Percentiles rank a stretch among this genome's conserved stretches.
These are phyloP conservation scores for Hymenoscyphus occultus DNA, from an alignment of 2,329 filamentous ascomycete species.

Conservation along the genomic window DNA sequence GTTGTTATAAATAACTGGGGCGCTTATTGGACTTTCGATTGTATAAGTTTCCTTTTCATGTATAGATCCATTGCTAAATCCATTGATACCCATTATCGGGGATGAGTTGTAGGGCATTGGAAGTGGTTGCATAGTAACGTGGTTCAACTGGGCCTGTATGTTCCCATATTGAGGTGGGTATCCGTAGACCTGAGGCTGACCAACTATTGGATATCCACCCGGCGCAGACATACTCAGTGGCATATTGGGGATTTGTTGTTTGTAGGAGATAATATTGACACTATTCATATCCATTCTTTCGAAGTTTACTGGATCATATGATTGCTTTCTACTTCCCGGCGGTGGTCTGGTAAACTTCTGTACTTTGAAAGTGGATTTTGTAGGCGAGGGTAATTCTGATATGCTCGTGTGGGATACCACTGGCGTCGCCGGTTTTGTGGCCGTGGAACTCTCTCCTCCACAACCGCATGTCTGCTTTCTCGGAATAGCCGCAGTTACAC, in stretches of 20 bases:
- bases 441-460: conserved; percentile 35
- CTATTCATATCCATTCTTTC: conserved; percentile 53
- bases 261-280: conserved; percentile 46
- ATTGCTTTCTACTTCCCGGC: conserved; percentile 42
- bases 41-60: conserved; percentile 21
- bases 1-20: conserved; percentile 20
- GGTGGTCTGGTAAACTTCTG: conserved; percentile 27
- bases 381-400: conserved; percentile 43
- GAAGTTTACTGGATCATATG: conserved; percentile 48
- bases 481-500: conserved; percentile 63
- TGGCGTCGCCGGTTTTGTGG: conserved; percentile 10
- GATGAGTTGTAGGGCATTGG: conserved; percentile 16
- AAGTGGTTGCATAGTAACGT: conserved; percentile 26
- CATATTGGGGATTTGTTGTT: conserved; percentile 27
- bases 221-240: conserved; percentile 23
- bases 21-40: conserved; percentile 28
- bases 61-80: conserved; percentile 24
- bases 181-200: conserved; percentile 23
- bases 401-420: conserved; percentile 7
- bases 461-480: conserved; percentile 56
- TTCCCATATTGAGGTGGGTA: conserved; percentile 29
- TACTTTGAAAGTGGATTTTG: conserved; percentile 32
- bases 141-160: conserved; percentile 24
- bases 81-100: conserved; percentile 19
- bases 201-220: conserved; percentile 26